Evolutionary conservation across 2,329 filamentous ascomycete genomes (phyloP), one percentile per base, ranked within the genome.

Genomic region (Colletotrichum godetiae): DNA sequence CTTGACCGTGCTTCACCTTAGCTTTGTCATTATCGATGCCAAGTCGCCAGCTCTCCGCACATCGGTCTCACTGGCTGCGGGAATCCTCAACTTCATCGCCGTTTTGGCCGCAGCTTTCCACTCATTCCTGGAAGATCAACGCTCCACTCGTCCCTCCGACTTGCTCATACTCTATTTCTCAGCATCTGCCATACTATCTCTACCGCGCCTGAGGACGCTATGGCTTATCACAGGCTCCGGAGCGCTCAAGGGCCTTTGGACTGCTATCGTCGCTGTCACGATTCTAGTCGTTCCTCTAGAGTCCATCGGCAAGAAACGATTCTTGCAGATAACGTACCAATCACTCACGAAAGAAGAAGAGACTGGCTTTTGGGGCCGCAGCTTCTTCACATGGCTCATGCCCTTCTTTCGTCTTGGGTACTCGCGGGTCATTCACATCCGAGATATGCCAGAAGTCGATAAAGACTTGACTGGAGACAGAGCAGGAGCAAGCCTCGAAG

Each of bases 361-460:
- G 31, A 77, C 67, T 22, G 75, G 77, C 3, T 72, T 79, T 3
- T 79, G 78, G 77, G 72, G 53, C 2, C 64, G 75, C 46, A 75
- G 67, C 8, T 67, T 64, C 7, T 79, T 78, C 64, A 55, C 76
- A 0, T 79, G 78, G 78, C 72, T 79, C 7, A 12, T 72, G 0
- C 58, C 72, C 1, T 76, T 77, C 15, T 73, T 79, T 5, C 69
- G 66, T 1, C 33, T 55, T 0, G 77, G 78, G 2, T 76, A 79
- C 70, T 59, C 72, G 13, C 77, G 72, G 12, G 53, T 78, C 3
- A 68, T 79, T n/a, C 67, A 70, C 5, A 33, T 75, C 3, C 33
- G 68, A 7, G 78, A 79, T 59, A 71, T 78, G 19, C 78, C 77
- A 10, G 59, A 68, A 3, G 70, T 78, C 1, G 77, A 79, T 52